Conservation (phyloP, 1,139 yeast species). For the Yamadazyma siamensis region DNA sequence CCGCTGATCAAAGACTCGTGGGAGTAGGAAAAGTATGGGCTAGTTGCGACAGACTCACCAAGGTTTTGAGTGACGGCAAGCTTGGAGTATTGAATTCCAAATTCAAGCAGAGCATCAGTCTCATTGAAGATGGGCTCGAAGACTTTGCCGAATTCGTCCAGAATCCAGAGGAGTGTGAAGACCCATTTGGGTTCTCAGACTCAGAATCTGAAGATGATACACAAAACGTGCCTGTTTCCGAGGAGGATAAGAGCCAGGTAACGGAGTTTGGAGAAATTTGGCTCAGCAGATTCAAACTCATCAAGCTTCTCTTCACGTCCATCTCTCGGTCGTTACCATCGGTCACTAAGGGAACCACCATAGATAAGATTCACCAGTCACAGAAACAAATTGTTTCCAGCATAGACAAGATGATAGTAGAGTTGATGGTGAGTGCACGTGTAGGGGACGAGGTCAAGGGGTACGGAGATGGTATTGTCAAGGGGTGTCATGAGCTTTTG, state of each 20-base stretch:
- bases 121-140: conserved; percentile 60
- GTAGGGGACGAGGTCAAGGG: conserved; percentile 27
- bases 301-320: conserved; percentile 53
- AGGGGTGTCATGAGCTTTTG: conserved; percentile 29
- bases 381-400: conserved; percentile 30
- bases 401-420: conserved; percentile 47
- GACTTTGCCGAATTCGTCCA: conserved; percentile 63
- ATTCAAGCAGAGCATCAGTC: conserved; percentile 40
- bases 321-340: conserved; percentile 53
- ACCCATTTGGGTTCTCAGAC: conserved; percentile 40
- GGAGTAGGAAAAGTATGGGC: conserved; percentile 68
- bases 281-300: conserved; percentile 51
- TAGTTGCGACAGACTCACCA: conserved; percentile 45
- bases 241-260: conserved; percentile 27
- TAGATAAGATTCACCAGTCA: conserved; percentile 33
- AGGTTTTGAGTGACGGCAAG: conserved; percentile 44
- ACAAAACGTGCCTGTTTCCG: conserved; percentile 18
- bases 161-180: conserved; percentile 51
- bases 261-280: conserved; percentile 43
- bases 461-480: conserved; percentile 23
- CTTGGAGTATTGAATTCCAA: conserved; percentile 46
- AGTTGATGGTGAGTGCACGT: conserved; percentile 43
- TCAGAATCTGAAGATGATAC: conserved; percentile 24
- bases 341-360: conserved; percentile 27
- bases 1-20: conserved; percentile 41